These are phyloP conservation scores for Malus hybrid DNA, from an alignment of 331 rosid species.

Conservation along the genomic window DNA sequence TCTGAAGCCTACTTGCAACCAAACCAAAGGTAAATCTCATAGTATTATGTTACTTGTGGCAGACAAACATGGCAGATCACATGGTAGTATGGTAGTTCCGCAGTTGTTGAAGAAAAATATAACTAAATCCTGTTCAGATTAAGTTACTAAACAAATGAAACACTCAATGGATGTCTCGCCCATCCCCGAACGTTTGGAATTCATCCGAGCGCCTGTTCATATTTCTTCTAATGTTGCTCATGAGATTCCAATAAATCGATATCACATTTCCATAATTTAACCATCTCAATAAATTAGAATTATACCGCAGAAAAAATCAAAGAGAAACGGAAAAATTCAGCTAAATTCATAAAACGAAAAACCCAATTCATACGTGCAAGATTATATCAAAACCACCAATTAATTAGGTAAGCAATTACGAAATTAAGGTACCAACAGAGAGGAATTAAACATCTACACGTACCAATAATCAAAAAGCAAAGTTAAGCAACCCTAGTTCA, in stretches of 20 bases:
- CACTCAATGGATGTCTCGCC: not conserved
- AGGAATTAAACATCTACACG: not conserved
- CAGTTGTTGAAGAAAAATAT: not conserved
- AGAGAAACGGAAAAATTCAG: not conserved
- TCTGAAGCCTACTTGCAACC: not conserved
- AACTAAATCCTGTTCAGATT: not conserved
- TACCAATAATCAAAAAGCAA: too few relatives aligned
- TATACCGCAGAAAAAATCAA: not conserved
- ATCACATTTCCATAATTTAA: not conserved
- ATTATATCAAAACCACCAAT: not conserved
- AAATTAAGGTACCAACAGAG: not conserved
- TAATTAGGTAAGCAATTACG: not conserved
- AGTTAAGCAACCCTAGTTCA: not conserved
- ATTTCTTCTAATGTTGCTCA: not conserved
- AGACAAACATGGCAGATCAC: not conserved
- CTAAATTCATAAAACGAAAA: not conserved
- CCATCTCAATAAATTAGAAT: not conserved
- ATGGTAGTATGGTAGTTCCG: not conserved
- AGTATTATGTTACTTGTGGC: not conserved
- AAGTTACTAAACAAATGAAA: not conserved
- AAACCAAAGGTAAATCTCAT: not conserved
- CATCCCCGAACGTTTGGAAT: not conserved
- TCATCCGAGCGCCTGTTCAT: not conserved
- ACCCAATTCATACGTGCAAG: not conserved
- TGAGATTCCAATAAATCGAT: not conserved